Evolutionary conservation across 164 flowering plant genomes (phyloP), one percentile per base, ranked within the genome.

Genomic region (Cinnamomum micranthum): DNA sequence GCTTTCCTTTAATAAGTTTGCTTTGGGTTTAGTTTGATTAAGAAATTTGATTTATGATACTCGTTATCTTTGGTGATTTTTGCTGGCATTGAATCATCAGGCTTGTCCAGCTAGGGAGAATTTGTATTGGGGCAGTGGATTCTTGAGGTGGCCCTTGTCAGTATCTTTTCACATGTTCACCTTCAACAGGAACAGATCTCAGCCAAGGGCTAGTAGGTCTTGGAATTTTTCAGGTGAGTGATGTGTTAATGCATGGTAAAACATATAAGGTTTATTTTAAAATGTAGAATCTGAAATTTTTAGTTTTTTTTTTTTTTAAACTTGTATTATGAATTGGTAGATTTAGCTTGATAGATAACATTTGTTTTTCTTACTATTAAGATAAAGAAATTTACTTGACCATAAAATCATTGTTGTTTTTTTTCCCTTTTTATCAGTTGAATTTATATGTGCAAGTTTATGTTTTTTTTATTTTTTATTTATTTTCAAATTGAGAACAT

Each of bases 131-230:
- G 35, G 20, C 20, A 31, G 12, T 5, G 41, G 2, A 15, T 25
- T 27, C 22, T 67, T 27, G 69, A 25, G 69, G 69, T 67, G n/a
- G 20, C 47, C 12, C 28, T 17, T 55, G 60, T 55, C 60, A 15
- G n/a, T 6, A 12, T 47, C 60, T 76, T 60, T 72, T 69, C 81
- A 69, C 78, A 82, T 82, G 84, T 75, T 80, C 63, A 70, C 74
- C 71, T 35, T 73, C 68, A 55, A 60, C 75, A 75, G 80, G 72
- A 75, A 31, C 58, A 80, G 84, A 75, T 52, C 68, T 75, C 82
- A 77, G 69, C 73, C 82, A 13, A 80, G 84, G 75, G 70, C 77
- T 47, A 78, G 31, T 55, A 79, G 80, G 80, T 75, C 82, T 77
- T 73, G 71, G 78, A 63, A 75, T 63, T 75, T 80, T 73, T 47